Conservation (phyloP, 1,284 basidiomycete species). For the Tilletia walkeri region DNA sequence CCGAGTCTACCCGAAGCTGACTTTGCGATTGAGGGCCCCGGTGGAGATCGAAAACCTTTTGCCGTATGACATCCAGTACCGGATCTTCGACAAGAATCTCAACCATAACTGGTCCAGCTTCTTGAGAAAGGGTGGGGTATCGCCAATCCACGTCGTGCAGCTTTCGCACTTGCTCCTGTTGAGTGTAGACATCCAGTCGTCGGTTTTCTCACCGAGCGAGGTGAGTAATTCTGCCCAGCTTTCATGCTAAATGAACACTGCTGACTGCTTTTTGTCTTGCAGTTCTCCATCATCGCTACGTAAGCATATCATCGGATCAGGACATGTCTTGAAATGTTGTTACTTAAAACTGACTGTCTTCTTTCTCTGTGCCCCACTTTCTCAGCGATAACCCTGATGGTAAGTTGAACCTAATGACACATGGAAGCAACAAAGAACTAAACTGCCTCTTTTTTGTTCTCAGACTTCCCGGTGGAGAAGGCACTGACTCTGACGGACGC, state of each 20-base stretch:
- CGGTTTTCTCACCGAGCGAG: slow-evolving; percentile 92
- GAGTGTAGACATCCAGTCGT: slow-evolving; percentile 75
- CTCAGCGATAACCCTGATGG: slow-evolving; percentile 74
- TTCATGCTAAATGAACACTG: too few species aligned
- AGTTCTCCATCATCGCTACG: too few species aligned
- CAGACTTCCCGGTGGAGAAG: slow-evolving; percentile 78
- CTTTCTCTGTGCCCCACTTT: too few species aligned
- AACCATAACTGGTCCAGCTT: slow-evolving; percentile 81
- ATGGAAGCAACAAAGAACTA: too few species aligned
- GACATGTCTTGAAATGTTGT: too few species aligned
- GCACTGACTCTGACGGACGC: slow-evolving; percentile 73
- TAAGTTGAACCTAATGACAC: too few species aligned
- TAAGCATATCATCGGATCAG: too few species aligned
- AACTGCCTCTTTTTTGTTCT: too few species aligned
- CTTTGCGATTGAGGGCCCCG: slow-evolving; percentile 84
- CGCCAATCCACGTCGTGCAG: slow-evolving; percentile 96
- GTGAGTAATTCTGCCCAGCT: slow-evolving; percentile 84
- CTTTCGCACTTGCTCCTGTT: slow-evolving; percentile 89
- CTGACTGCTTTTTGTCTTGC: too few species aligned
- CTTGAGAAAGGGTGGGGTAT: slow-evolving; percentile 86
- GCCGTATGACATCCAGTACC: slow-evolving; percentile 92
- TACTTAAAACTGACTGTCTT: too few species aligned
- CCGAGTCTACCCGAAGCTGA: slow-evolving; percentile 72
- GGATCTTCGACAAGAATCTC: slow-evolving; percentile 90
- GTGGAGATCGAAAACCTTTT: slow-evolving; percentile 94